A percentile compares a stretch with the other conserved stretches of the same genome.
These are phyloP conservation scores for Monilinia aucupariae DNA, from an alignment of 2,329 filamentous ascomycete species.

Conservation along the genomic window DNA sequence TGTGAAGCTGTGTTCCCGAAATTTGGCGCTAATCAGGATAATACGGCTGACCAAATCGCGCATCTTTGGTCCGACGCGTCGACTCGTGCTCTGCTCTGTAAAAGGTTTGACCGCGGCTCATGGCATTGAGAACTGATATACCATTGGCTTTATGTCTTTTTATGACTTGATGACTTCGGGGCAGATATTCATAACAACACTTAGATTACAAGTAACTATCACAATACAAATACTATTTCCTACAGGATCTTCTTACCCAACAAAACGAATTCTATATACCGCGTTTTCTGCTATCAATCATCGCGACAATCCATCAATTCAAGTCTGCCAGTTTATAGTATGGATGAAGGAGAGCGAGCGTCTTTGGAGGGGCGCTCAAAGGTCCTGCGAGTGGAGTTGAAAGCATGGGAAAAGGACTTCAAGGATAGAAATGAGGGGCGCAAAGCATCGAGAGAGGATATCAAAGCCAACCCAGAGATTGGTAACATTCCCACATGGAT, in stretches of 20 bases:
- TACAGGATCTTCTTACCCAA: background rate
- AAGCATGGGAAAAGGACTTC: constrained; percentile 69
- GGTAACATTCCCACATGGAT: constrained; percentile 43
- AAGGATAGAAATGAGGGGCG: constrained; percentile 55
- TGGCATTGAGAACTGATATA: constrained; percentile 1
- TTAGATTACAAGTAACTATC: background rate
- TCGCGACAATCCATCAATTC: background rate
- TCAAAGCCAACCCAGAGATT: constrained; percentile 66
- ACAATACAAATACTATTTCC: background rate
- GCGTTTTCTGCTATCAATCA: background rate
- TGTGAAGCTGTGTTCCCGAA: background rate
- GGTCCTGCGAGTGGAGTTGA: constrained; percentile 62
- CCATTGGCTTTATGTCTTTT: background rate
- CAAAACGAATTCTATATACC: background rate
- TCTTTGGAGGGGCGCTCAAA: constrained; percentile 37
- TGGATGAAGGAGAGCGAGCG: constrained; percentile 28
- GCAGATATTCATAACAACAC: background rate
- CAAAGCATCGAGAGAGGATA: constrained; percentile 69
- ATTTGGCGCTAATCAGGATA: background rate
- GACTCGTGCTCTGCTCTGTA: background rate
- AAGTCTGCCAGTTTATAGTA: constrained; percentile 13
- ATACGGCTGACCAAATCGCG: background rate
- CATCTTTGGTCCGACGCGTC: constrained; percentile 1
- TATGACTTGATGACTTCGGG: constrained; percentile 1
- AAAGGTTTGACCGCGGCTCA: background rate